A percentile compares a stretch with the other conserved stretches of the same genome.
These are phyloP conservation scores for Fusarium palustre DNA, from an alignment of 2,329 filamentous ascomycete genomes.

Conservation along the genomic window DNA sequence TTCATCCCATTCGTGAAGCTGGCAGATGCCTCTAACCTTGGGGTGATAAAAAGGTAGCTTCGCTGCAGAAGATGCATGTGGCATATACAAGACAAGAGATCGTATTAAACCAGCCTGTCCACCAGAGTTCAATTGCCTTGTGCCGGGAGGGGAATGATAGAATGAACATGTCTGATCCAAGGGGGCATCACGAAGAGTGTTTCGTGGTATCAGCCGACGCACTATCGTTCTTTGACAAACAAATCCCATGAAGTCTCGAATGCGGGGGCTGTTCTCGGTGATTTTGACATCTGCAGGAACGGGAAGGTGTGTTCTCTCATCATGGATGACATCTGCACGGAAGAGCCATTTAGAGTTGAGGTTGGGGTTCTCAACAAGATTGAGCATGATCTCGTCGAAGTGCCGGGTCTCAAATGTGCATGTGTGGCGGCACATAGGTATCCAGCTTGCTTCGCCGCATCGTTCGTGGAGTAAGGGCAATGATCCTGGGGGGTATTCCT, in stretches of 20 bases:
- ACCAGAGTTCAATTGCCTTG: conserved; percentile 17
- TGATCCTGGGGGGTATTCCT: conserved; percentile 45
- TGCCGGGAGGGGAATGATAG: conserved; percentile 57
- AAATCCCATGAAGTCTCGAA: conserved; percentile 43
- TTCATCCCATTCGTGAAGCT: conserved; percentile 74
- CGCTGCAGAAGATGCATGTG: conserved; percentile 71
- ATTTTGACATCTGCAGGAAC: not conserved
- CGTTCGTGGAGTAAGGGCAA: conserved; percentile 47
- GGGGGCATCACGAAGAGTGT: conserved; percentile 78
- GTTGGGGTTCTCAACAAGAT: conserved; percentile 82
- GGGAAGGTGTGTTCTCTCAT: conserved; percentile 44
- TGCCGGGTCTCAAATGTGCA: conserved; percentile 73
- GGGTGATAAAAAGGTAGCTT: conserved; percentile 92
- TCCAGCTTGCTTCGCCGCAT: conserved; percentile 56
- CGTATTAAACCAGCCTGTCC: conserved; percentile 46
- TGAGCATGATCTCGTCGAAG: conserved; percentile 76
- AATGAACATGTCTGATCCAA: conserved; percentile 87
- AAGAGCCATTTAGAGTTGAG: conserved; percentile 82
- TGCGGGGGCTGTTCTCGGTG: not conserved
- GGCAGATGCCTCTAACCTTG: conserved; percentile 77
- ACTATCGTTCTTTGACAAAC: conserved; percentile 73
- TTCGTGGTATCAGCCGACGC: conserved; percentile 83
- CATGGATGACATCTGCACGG: conserved; percentile 76
- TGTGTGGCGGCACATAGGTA: conserved; percentile 64
- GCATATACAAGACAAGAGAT: conserved; percentile 76